These are phyloP conservation scores for Coniferiporia sulphurascens DNA, from an alignment of 1,284 basidiomycete genomes.

Conservation along the genomic window DNA sequence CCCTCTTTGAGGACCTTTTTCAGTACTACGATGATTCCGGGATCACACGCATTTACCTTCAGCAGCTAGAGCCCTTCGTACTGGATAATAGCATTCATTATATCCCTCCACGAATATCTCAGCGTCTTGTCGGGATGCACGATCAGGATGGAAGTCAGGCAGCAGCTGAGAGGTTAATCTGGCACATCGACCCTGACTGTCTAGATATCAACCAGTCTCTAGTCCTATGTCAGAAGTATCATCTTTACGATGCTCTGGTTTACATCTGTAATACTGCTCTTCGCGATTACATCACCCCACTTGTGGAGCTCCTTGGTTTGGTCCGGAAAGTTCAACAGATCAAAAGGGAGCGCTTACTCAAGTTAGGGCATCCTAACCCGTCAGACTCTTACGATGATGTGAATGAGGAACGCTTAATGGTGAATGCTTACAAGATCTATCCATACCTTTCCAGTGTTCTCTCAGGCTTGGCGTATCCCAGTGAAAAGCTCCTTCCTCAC, in stretches of 20 bases:
- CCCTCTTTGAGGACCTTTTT: slow-evolving; percentile 91
- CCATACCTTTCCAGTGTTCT: slow-evolving; percentile 86
- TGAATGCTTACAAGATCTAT: slow-evolving; percentile 88
- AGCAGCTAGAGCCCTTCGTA: slow-evolving; percentile 81
- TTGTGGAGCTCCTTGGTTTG: slow-evolving; percentile 80
- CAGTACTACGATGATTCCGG: slow-evolving; percentile 84
- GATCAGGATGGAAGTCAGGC: slow-evolving; percentile 70
- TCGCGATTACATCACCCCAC: slow-evolving; percentile 83
- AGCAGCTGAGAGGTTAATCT: slow-evolving; percentile 85
- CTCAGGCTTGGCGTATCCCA: slow-evolving; percentile 86
- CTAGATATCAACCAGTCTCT: slow-evolving; percentile 95
- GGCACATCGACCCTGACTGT: slow-evolving; percentile 90
- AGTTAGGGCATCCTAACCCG: slow-evolving; percentile 1
- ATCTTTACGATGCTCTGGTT: slow-evolving; percentile 90
- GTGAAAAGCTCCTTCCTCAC: slow-evolving; percentile 64
- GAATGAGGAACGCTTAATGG: slow-evolving; percentile 45
- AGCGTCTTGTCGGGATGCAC: slow-evolving; percentile 79
- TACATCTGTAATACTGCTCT: slow-evolving; percentile 91
- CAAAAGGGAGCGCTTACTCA: slow-evolving; percentile 35
- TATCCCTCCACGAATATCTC: slow-evolving; percentile 84
- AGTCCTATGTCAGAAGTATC: slow-evolving; percentile 75
- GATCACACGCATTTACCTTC: slow-evolving; percentile 85
- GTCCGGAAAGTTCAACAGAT: slow-evolving; percentile 65
- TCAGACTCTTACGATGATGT: slow-evolving; percentile 29
- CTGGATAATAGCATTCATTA: slow-evolving; percentile 68